These are phyloP conservation scores for Pholiota conissans DNA, from an alignment of 768 basidiomycete genomes.

Conservation along the genomic window DNA sequence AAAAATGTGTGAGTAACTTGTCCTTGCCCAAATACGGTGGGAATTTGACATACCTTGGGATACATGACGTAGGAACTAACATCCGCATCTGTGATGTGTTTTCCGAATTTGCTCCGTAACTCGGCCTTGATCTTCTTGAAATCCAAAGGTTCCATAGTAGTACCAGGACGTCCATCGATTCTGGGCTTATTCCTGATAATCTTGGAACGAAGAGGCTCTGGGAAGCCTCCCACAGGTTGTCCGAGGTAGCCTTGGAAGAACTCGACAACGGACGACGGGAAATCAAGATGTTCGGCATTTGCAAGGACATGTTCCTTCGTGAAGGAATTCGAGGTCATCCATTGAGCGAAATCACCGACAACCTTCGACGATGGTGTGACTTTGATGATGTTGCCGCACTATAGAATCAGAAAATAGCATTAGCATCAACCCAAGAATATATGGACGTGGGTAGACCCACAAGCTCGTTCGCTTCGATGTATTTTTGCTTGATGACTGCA, in stretches of 20 bases:
- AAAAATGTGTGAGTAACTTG: background rate
- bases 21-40: background rate
- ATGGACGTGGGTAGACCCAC: slow-evolving; percentile 36
- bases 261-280: slow-evolving; percentile 95
- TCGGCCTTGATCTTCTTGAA: slow-evolving; percentile 97
- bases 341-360: slow-evolving; percentile 98
- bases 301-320: slow-evolving; percentile 84
- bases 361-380: slow-evolving; percentile 99
- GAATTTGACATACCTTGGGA: slow-evolving; percentile 67
- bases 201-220: slow-evolving; percentile 88
- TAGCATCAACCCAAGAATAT: slow-evolving; percentile 4
- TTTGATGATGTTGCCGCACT: slow-evolving; percentile 99
- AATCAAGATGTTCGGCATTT: slow-evolving; percentile 88
- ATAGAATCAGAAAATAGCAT: slow-evolving; percentile 2
- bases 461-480: slow-evolving; percentile 95
- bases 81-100: slow-evolving; percentile 90
- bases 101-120: slow-evolving; percentile 90
- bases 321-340: slow-evolving; percentile 95
- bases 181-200: slow-evolving; percentile 93
- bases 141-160: slow-evolving; percentile 83
- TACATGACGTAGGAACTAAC: slow-evolving; percentile 98
- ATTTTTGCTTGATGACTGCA: slow-evolving; percentile 94
- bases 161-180: slow-evolving; percentile 93
- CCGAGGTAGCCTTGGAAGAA: slow-evolving; percentile 99
- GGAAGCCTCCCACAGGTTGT: slow-evolving; percentile 98